Conservation (phyloP, 2,329 filamentous ascomycete genomes). For the Coniochaeta sp. region DNA sequence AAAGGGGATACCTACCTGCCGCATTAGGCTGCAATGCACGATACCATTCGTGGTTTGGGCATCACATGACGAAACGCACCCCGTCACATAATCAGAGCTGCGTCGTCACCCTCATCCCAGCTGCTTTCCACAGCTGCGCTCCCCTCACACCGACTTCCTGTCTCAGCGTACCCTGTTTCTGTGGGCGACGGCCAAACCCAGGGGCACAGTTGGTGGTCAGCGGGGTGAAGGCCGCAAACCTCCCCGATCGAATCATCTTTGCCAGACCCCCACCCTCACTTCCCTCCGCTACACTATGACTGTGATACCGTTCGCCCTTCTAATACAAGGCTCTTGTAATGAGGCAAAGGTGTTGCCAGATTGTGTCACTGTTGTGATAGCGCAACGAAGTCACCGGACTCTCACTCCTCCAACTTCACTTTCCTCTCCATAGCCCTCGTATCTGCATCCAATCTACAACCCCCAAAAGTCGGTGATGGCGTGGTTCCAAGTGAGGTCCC, state of each 20-base stretch:
- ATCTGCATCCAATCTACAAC: neutral
- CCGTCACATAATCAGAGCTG: neutral
- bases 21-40: neutral
- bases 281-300: neutral
- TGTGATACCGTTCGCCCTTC: neutral
- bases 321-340: neutral
- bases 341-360: neutral
- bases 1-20: neutral
- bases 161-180: neutral
- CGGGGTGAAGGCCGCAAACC: neutral
- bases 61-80: neutral
- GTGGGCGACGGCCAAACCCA: neutral
- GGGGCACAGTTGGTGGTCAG: neutral
- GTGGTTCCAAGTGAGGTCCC: neutral
- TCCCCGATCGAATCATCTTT: neutral
- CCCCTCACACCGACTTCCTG: slow-evolving; percentile 1
- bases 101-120: neutral
- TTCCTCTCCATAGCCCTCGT: neutral
- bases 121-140: slow-evolving; percentile 4
- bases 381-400: neutral
- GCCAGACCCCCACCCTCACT: neutral
- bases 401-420: neutral
- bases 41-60: neutral
- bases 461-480: neutral
- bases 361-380: neutral